Evolutionary conservation across 495 filamentous ascomycete genomes (phyloP), one percentile per base, ranked within the genome.

Genomic region (Durotheca rogersii): DNA sequence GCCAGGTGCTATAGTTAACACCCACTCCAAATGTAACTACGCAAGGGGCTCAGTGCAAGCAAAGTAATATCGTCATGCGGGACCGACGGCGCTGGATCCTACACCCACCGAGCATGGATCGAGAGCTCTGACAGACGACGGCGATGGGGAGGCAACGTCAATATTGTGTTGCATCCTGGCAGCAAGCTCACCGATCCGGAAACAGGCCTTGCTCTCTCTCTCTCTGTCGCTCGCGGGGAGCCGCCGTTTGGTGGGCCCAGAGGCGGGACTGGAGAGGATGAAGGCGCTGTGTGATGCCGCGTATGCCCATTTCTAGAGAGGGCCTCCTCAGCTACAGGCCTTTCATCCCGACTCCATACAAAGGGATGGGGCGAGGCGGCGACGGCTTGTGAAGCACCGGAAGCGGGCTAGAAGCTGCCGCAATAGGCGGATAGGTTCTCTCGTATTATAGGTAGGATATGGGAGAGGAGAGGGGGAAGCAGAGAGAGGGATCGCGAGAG

Each of bases 21-120:
- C 47, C 45, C 45, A 50, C 21, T 12, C 46, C 35, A 21, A 50
- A 33, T 34, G 40, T 44, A 53, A 30, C 55, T 20, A 15, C 41
- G 37, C 21, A 39, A 46, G 46, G 30, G 34, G 46, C 21, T 34
- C 37, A 35, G 46, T 59, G 56, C 56, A 53, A 50, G 50, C 53
- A 59, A 53, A 50, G 50, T 59, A 59, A 59, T 59, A 58, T 53
- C 42, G 47, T 21, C 17, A 50, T 59, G 50, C 40, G 53, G 45
- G 36, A 18, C 38, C 25, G 27, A 48, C 16, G 10, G 23, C 47
- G 41, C 36, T 50, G 37, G 33, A 33, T 18, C 10, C 36, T 34
- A 51, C 33, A 51, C 23, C n/a, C 10, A 14, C 34, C 18, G 14
- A 41, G 36, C 33, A 35, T 32, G 27, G 32, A n/a, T n/a, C 20